These are phyloP conservation scores for Eragrostis nindensis DNA, from an alignment of 176 grass and related monocot species.

Conservation along the genomic window DNA sequence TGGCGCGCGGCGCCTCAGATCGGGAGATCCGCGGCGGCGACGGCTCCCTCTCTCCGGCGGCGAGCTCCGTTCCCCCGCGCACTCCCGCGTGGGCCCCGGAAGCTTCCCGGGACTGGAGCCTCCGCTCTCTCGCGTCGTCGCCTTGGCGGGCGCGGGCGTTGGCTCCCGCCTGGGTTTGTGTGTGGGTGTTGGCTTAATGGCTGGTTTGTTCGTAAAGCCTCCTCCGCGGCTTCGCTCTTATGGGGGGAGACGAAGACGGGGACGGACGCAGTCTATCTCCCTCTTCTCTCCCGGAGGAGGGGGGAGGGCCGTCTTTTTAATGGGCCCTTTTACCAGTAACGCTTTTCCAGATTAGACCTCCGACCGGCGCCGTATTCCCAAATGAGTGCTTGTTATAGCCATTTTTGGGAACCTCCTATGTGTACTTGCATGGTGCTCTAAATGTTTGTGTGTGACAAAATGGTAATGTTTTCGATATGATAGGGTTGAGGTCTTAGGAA, in stretches of 20 bases:
- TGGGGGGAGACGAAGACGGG: conserved; percentile 40
- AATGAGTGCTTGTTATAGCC: neutral
- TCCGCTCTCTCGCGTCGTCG: conserved; percentile 21
- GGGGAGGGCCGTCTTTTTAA: neutral
- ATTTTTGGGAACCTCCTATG: no score
- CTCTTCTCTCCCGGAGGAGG: neutral
- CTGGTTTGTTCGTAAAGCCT: conserved; percentile 52
- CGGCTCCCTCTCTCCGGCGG: conserved; percentile 17
- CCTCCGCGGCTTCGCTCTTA: conserved; percentile 44
- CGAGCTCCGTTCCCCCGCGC: conserved; percentile 5
- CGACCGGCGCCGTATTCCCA: neutral
- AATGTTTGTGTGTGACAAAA: neutral
- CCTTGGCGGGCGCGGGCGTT: conserved; percentile 27
- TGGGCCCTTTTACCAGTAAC: conserved; percentile 28
- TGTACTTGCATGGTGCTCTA: neutral
- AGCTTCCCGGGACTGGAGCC: conserved; percentile 5
- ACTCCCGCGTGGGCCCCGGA: neutral
- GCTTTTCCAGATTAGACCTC: neutral
- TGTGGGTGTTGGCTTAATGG: conserved; percentile 28
- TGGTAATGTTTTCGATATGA: neutral
- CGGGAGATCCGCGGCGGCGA: conserved; percentile 70
- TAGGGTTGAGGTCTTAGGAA: neutral
- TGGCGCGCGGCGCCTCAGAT: conserved; percentile 53
- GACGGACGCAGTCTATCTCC: conserved; percentile 31
- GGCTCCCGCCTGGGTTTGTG: conserved; percentile 49